Percentiles rank a stretch among this genome's conserved stretches.
phyloP scores from a whole-genome alignment of 2,329 filamentous ascomycete genomes.

The Chalaropsis thielavioides region DNA sequence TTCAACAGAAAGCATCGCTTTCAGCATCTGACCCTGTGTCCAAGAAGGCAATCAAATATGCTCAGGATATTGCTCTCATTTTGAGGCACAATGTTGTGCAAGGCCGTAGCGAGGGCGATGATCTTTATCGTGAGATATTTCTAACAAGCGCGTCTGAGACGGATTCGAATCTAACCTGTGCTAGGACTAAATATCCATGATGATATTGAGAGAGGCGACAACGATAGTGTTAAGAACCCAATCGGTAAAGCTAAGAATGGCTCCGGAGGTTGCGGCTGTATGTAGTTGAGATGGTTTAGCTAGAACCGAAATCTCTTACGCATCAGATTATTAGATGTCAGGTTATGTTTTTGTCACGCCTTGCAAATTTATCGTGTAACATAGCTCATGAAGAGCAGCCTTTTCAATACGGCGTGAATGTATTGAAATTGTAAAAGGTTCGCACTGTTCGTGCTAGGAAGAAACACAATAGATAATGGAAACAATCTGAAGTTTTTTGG shows the following conservation, averaged over 20 bases:
- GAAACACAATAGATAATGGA: no score
- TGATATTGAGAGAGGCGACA: constrained; percentile 81
- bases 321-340: no score
- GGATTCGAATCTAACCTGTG: neutral
- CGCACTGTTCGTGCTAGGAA: no score
- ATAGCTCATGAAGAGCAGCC: no score
- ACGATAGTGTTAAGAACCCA: constrained; percentile 62
- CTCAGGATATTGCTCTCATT: constrained; percentile 67
- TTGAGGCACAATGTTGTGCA: constrained; percentile 79
- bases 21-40: constrained; percentile 43
- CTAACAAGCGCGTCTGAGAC: no score
- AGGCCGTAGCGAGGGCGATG: constrained; percentile 41
- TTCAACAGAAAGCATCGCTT: constrained; percentile 51
- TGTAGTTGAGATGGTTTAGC: no score
- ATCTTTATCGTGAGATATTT: constrained; percentile 46
- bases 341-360: no score
- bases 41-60: constrained; percentile 55
- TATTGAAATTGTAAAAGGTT: no score
- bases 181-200: constrained; percentile 78
- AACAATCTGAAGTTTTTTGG: no score
- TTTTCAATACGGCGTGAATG: no score
- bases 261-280: constrained; percentile 16
- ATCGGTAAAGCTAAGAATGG: neutral
- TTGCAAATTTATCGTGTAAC: no score
- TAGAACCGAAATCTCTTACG: neutral